Conservation (phyloP, 768 basidiomycete species). For the Rossbeevera mucosa region DNA sequence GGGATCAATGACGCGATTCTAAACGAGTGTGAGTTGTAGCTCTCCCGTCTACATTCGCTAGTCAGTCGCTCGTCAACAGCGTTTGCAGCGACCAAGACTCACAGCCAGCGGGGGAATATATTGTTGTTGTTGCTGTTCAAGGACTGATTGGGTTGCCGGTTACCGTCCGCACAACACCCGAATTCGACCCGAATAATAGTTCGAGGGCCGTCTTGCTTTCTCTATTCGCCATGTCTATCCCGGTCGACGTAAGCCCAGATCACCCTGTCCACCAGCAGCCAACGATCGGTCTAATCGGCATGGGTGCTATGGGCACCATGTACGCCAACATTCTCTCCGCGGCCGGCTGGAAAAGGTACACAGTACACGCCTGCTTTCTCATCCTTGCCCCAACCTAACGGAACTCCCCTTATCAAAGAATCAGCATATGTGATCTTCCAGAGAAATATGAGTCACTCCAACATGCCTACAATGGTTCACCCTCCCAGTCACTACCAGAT, state of each 20-base stretch:
- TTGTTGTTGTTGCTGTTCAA: not conserved
- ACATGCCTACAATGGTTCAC: constrained; percentile 54
- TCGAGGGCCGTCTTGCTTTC: not conserved
- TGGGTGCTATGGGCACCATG: constrained; percentile 98
- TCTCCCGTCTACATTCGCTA: constrained; percentile 6
- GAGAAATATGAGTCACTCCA: constrained; percentile 63
- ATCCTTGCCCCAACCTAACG: not conserved
- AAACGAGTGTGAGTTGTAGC: constrained; percentile 15
- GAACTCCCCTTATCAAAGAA: constrained; percentile 41
- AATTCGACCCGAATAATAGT: not conserved
- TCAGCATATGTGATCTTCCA: constrained; percentile 85
- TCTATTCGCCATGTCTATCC: constrained; percentile 14
- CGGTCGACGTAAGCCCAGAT: constrained; percentile 27
- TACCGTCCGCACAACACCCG: not conserved
- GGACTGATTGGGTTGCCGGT: not conserved
- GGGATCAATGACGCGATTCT: constrained; percentile 15
- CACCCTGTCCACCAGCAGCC: constrained; percentile 53
- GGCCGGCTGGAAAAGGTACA: constrained; percentile 83
- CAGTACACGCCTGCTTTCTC: not conserved
- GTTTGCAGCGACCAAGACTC: not conserved
- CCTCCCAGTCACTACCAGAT: not conserved
- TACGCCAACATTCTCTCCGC: constrained; percentile 74
- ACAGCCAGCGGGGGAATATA: not conserved
- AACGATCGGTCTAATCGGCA: constrained; percentile 87
- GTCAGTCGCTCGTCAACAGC: no score